Evolutionary conservation across 2,329 filamentous ascomycete species (phyloP).

Genomic region (Apiospora sp.): DNA sequence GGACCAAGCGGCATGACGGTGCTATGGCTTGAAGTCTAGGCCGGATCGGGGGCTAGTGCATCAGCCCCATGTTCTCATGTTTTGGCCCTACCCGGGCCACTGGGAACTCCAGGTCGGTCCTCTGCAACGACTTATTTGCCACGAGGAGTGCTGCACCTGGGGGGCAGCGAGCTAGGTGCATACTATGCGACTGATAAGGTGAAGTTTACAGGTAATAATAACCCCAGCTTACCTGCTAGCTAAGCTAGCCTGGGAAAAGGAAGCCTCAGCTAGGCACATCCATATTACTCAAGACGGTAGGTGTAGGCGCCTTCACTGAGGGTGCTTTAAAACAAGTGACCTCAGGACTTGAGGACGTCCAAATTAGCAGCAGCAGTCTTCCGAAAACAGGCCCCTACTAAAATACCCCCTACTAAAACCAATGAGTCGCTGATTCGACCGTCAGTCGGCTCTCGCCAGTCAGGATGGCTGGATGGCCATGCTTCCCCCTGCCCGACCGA

Average conservation of each 20-base stretch:
- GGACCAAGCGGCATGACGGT: slow-evolving; percentile 10
- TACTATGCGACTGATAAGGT: background rate
- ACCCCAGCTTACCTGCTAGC: background rate
- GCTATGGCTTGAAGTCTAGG: background rate
- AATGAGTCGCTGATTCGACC: slow-evolving; percentile 5
- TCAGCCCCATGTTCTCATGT: slow-evolving; percentile 13
- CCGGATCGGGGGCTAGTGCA: background rate
- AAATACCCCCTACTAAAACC: background rate
- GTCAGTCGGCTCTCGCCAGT: background rate
- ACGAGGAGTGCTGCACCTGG: background rate
- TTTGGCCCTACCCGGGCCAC: slow-evolving; percentile 13
- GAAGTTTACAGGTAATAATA: background rate
- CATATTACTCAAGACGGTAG: slow-evolving; percentile 8
- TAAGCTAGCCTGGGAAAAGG: background rate
- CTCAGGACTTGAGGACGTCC: background rate
- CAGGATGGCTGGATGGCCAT: background rate
- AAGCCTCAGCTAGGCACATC: background rate
- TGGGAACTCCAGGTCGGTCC: background rate
- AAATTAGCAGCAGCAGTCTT: background rate
- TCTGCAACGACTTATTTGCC: slow-evolving; percentile 7
- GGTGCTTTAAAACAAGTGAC: background rate
- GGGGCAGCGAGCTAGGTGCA: background rate
- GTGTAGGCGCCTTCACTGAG: background rate
- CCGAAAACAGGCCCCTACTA: slow-evolving; percentile 4
- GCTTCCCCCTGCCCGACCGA: slow-evolving; percentile 4